A percentile compares a stretch with the other conserved stretches of the same genome.
phyloP scores from a whole-genome alignment of 192 early-diverging fungal genomes.

The Entrophospora sp. region DNA sequence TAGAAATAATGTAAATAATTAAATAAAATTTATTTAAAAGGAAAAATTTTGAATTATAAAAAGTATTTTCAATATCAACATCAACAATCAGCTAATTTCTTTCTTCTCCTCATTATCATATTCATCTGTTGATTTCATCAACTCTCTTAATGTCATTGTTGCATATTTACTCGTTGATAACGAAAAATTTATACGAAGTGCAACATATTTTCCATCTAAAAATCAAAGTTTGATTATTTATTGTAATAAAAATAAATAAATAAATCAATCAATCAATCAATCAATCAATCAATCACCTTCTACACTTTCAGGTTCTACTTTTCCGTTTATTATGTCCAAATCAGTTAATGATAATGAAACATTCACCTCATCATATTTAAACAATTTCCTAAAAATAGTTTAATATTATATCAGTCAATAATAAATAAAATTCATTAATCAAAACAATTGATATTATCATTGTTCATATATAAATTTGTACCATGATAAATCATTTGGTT shows the following conservation, averaged over 20 bases:
- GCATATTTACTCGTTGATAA: slow-evolving; percentile 83
- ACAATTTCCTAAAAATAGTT: slow-evolving; percentile 36
- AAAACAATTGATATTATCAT: neutral
- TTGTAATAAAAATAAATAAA: no score
- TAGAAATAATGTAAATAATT: no score
- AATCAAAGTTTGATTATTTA: no score
- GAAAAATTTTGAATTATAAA: no score
- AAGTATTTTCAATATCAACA: no score
- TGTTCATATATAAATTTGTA: neutral
- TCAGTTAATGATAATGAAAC: slow-evolving; percentile 54
- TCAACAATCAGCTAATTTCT: no score
- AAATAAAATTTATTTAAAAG: no score
- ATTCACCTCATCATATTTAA: slow-evolving; percentile 57
- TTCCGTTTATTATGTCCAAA: slow-evolving; percentile 48
- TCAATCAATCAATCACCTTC: neutral
- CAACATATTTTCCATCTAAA: slow-evolving; percentile 57
- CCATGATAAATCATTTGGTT: slow-evolving; percentile 51
- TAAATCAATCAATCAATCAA: no score
- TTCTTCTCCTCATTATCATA: no score
- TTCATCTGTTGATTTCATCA: slow-evolving; percentile 65
- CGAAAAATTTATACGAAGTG: slow-evolving; percentile 67
- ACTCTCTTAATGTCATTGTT: slow-evolving; percentile 93
- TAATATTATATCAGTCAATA: neutral
- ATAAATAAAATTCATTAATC: neutral
- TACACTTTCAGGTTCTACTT: slow-evolving; percentile 27